phyloP scores from a whole-genome alignment of 2,329 filamentous ascomycete species.

The Cryphonectria radicalis region DNA sequence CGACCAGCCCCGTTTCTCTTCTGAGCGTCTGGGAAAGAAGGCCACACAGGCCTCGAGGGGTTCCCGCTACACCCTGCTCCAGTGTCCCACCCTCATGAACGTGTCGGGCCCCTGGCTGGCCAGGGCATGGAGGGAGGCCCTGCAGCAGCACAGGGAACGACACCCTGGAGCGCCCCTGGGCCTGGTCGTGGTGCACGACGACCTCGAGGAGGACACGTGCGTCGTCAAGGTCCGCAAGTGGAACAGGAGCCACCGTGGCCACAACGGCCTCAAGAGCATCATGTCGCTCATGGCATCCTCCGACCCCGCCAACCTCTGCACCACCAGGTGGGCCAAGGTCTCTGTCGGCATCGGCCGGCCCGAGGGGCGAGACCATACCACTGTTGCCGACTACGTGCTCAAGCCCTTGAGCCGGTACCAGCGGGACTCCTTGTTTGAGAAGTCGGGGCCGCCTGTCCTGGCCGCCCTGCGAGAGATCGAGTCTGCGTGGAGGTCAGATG shows the following conservation, averaged over 20 bases:
- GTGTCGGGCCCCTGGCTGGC: conserved; percentile 73
- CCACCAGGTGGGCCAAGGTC: conserved; percentile 61
- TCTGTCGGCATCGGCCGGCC: conserved; percentile 90
- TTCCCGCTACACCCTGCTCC: conserved; percentile 67
- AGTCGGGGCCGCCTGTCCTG: conserved; percentile 57
- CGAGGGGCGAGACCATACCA: conserved; percentile 63
- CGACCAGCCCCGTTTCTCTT: conserved; percentile 53
- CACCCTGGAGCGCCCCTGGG: conserved; percentile 38
- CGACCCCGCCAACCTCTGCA: conserved; percentile 39
- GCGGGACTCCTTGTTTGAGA: conserved; percentile 53
- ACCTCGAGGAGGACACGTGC: conserved; percentile 76
- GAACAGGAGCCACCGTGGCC: conserved; percentile 67
- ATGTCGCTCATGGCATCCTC: conserved; percentile 51
- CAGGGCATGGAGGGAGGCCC: conserved; percentile 64
- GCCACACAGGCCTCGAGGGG: conserved; percentile 54
- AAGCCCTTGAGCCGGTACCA: conserved; percentile 63
- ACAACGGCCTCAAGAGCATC: conserved; percentile 76
- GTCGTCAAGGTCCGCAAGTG: conserved; percentile 68
- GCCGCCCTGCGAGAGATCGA: conserved; percentile 53
- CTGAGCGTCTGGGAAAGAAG: conserved; percentile 53
- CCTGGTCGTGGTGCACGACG: conserved; percentile 85
- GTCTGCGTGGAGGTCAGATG: conserved; percentile 39
- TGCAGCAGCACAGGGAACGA: conserved; percentile 40
- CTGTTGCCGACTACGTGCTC: conserved; percentile 80
- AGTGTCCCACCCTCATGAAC: conserved; percentile 85